Conservation (phyloP, 805 yeast species). For the Candida broadrunensis region DNA sequence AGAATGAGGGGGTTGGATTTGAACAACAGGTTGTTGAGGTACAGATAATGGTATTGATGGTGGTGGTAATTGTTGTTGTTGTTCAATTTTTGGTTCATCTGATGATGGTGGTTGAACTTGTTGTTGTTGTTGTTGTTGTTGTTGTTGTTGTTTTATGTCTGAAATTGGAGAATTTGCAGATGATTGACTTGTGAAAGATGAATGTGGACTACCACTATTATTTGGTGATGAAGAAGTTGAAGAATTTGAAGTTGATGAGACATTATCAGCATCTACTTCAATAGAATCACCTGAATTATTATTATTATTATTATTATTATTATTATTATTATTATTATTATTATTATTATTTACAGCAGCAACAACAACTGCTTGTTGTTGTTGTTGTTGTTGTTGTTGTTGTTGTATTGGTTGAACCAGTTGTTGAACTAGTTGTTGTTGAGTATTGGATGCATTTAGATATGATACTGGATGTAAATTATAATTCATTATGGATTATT, state of each 20-base stretch:
- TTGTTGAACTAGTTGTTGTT: conserved; percentile 1
- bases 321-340: background rate
- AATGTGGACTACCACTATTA: conserved; percentile 29
- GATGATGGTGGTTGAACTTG: background rate
- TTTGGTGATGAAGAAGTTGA: conserved; percentile 18
- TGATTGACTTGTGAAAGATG: conserved; percentile 36
- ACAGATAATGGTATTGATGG: too few relatives aligned
- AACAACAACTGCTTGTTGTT: background rate
- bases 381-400: conserved; percentile 2
- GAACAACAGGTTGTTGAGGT: background rate
- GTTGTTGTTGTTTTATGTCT: conserved; percentile 5
- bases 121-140: background rate
- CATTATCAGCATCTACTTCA: conserved; percentile 25
- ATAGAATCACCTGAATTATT: conserved; percentile 4
- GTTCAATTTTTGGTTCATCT: too few relatives aligned
- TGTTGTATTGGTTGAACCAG: background rate
- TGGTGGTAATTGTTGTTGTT: background rate
- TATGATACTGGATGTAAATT: conserved; percentile 45
- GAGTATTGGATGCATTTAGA: conserved; percentile 27
- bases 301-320: conserved; percentile 15
- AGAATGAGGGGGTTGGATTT: background rate
- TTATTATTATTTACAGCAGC: conserved; percentile 6
- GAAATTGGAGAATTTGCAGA: conserved; percentile 33
- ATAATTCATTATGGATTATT: conserved; percentile 26
- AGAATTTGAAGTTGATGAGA: conserved; percentile 15